Conservation (phyloP, 139 green algal genomes). For the Volvox africanus region DNA sequence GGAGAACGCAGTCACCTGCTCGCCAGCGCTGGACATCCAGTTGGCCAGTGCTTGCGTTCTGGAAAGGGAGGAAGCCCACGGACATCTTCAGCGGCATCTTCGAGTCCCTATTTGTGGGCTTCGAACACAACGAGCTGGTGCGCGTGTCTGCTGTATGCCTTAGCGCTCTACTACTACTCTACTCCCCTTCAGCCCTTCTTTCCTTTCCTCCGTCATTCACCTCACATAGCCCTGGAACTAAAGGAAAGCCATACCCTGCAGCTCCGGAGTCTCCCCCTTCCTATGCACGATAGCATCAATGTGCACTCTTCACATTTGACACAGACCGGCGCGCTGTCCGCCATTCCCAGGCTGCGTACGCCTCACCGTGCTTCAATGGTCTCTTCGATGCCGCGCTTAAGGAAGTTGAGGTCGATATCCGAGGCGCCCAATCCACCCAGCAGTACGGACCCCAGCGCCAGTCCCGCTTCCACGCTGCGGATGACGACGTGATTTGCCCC, state of each 20-base stretch:
- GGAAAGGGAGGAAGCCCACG: neutral
- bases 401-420: slow-evolving; percentile 38
- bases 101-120: too few relatives aligned
- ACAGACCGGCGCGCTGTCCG: neutral
- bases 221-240: too few relatives aligned
- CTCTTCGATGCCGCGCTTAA: slow-evolving; percentile 50
- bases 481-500: slow-evolving; percentile 75
- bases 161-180: too few relatives aligned
- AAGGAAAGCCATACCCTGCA: too few relatives aligned
- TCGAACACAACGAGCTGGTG: too few relatives aligned
- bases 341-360: neutral
- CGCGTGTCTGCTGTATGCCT: too few relatives aligned
- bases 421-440: slow-evolving; percentile 66
- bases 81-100: too few relatives aligned
- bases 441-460: slow-evolving; percentile 74
- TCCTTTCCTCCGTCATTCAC: too few relatives aligned
- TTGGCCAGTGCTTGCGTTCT: neutral
- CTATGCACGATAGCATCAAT: too few relatives aligned
- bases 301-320: too few relatives aligned
- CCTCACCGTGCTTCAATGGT: slow-evolving; percentile 33
- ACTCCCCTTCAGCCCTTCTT: too few relatives aligned
- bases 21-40: neutral
- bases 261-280: too few relatives aligned
- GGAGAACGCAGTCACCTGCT: slow-evolving; percentile 30
- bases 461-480: slow-evolving; percentile 74